Evolutionary conservation across 805 yeast species (phyloP), one percentile per base, ranked within the genome.

Genomic region (Ascoidea tarda): DNA sequence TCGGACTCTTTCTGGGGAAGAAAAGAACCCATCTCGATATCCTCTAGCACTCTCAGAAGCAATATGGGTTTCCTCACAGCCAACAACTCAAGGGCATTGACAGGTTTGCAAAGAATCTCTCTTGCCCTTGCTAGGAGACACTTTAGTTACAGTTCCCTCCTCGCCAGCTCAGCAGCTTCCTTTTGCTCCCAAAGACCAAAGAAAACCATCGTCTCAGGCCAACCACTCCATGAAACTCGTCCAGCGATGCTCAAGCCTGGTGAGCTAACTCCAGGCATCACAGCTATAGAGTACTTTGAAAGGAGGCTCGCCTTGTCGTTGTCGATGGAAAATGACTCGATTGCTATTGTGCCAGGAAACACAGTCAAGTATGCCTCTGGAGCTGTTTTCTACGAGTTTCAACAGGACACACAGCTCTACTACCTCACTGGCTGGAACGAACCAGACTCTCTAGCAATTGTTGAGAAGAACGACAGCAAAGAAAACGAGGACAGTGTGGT

Each of bases 371-470:
- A 72, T 66, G 87, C 96, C 6, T 82, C 96, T 0, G 96, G 96
- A 0, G 79, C 91, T 6, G 98, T 91, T 0, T 93, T 93, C 61
- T 82, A 90, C 63, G 84, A 85, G 46, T 93, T 93, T 63, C 95
- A 91, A 62, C 99, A 93, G 68, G 84, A 90, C 63, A 91, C 86
- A 52, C 89, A 93, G 63, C 71, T 93, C 21, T 90, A 70, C 66
- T 91, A 91, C 64, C 66, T 91, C 55, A 84, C 95, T 1, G 98
- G 98, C 3, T 89, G 95, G 87, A 76, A 86, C 55, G 97, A 90
- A 62, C 96, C 97, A 3, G 83, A 86, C 58, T 79, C 95, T 0
- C 76, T 82, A 56, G 77, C 79, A 56, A 64, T 83, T 6, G 66
- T 87, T 48, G 95, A 85, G 59, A 82, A 81, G 59, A 76, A 80